phyloP scores from a whole-genome alignment of 2,329 filamentous ascomycete genomes.

The Alternaria sp. region DNA sequence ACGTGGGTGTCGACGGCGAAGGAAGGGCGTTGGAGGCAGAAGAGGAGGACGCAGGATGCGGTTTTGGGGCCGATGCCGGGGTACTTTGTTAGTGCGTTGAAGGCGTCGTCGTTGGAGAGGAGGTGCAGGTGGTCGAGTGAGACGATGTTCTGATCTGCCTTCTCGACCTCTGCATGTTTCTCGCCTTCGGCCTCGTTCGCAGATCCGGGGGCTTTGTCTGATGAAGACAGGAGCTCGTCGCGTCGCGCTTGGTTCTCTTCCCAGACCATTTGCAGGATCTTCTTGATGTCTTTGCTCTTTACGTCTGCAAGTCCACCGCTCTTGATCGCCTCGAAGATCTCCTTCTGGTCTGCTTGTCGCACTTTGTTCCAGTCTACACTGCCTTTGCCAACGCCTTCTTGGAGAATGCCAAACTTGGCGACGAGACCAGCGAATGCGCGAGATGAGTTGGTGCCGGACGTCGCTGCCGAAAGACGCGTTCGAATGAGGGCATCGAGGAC shows the following conservation, averaged over 20 bases:
- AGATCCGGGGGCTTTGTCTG: conserved; percentile 49
- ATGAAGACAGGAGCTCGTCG: conserved; percentile 53
- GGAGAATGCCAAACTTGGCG: conserved; percentile 66
- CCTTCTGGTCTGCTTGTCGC: conserved; percentile 62
- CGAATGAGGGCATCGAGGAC: conserved; percentile 69
- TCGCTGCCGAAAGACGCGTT: conserved; percentile 67
- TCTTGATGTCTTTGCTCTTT: conserved; percentile 76
- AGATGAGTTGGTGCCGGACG: conserved; percentile 66
- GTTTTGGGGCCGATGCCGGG: conserved; percentile 72
- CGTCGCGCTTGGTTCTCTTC: conserved; percentile 68
- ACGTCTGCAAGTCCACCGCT: conserved; percentile 72
- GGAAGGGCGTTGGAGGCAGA: conserved; percentile 67
- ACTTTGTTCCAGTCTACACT: conserved; percentile 80
- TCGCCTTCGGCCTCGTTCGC: conserved; percentile 56
- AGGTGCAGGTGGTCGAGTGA: conserved; percentile 69
- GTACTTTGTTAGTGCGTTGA: conserved; percentile 63
- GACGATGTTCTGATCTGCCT: conserved; percentile 65
- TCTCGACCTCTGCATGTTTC: conserved; percentile 64
- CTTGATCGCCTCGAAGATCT: conserved; percentile 73
- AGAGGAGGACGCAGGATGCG: conserved; percentile 68
- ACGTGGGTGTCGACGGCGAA: conserved; percentile 73
- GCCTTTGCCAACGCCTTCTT: conserved; percentile 69
- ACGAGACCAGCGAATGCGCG: conserved; percentile 71
- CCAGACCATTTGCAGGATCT: conserved; percentile 74
- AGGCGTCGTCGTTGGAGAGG: conserved; percentile 62